Evolutionary conservation across 1,139 yeast species (phyloP).

Genomic region (Yamadazyma dushanensis): DNA sequence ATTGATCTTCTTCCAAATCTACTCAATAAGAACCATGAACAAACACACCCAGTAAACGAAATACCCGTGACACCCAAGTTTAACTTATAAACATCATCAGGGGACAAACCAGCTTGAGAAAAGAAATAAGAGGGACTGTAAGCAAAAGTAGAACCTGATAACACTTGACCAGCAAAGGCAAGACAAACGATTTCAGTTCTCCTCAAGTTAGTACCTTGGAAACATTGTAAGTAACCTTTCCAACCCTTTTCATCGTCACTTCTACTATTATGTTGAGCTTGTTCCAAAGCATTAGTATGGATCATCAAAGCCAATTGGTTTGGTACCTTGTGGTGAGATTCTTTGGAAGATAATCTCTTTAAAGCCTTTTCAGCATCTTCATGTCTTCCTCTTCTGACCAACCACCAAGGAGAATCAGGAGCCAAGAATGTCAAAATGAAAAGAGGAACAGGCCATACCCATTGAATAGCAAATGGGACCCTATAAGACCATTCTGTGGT

Average conservation of each 20-base stretch:
- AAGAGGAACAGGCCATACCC: slow-evolving; percentile 27
- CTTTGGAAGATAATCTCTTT: slow-evolving; percentile 20
- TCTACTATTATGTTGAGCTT: slow-evolving; percentile 19
- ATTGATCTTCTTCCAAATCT: slow-evolving; percentile 25
- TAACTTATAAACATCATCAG: slow-evolving; percentile 23
- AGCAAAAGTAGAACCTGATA: slow-evolving; percentile 24
- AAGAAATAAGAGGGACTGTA: slow-evolving; percentile 26
- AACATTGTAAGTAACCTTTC: slow-evolving; percentile 25
- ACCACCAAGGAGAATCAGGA: slow-evolving; percentile 30
- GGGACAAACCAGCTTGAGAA: slow-evolving; percentile 23
- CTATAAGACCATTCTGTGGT: slow-evolving; percentile 24
- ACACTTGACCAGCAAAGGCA: slow-evolving; percentile 24
- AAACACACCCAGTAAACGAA: slow-evolving; percentile 18
- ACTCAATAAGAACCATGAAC: slow-evolving; percentile 23
- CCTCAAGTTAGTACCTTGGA: slow-evolving; percentile 24
- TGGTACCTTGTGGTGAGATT: slow-evolving; percentile 19
- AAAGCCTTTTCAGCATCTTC: slow-evolving; percentile 24
- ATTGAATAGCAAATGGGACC: slow-evolving; percentile 28
- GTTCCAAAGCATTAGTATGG: slow-evolving; percentile 26
- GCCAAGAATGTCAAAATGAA: slow-evolving; percentile 23
- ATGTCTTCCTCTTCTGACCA: slow-evolving; percentile 22
- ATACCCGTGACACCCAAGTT: slow-evolving; percentile 30
- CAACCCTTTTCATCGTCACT: slow-evolving; percentile 18
- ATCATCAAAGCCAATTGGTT: slow-evolving; percentile 24
- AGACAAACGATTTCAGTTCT: slow-evolving; percentile 27